Evolutionary conservation across 306 rosid genomes (phyloP).

Genomic region (Castanea sativa): DNA sequence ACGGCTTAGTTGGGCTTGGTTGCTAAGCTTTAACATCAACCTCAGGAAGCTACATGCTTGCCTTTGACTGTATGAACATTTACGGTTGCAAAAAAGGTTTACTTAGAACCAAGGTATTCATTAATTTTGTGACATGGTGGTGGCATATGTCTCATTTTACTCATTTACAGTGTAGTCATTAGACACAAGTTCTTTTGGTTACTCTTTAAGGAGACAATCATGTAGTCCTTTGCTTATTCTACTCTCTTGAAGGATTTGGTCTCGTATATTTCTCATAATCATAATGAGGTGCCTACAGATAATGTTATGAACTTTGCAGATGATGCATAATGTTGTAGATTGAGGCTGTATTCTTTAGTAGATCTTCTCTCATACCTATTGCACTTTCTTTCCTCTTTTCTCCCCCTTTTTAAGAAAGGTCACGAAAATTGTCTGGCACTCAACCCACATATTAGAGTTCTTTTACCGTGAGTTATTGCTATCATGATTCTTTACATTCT

Average conservation of each 20-base stretch:
- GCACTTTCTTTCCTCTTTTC: neutral
- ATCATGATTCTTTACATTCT: neutral
- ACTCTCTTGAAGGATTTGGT: neutral
- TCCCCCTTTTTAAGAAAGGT: too few species aligned
- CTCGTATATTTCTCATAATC: neutral
- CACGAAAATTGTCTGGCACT: too few species aligned
- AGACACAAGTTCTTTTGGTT: neutral
- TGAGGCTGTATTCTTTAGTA: neutral
- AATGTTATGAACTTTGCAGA: neutral
- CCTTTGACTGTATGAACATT: neutral
- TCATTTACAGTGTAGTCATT: neutral
- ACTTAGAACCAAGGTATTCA: too few species aligned
- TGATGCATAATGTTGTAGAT: neutral
- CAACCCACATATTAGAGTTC: too few species aligned
- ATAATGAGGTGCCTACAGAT: neutral
- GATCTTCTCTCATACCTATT: neutral
- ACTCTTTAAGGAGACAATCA: neutral
- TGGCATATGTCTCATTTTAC: neutral
- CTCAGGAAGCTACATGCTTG: neutral
- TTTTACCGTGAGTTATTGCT: too few species aligned
- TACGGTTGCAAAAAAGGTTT: too few species aligned
- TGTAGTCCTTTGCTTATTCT: neutral
- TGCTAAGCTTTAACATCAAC: neutral
- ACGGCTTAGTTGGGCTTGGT: neutral
- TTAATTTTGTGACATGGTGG: neutral